Evolutionary conservation across 1,284 basidiomycete genomes (phyloP).

Genomic region (Thelephora terrestris): DNA sequence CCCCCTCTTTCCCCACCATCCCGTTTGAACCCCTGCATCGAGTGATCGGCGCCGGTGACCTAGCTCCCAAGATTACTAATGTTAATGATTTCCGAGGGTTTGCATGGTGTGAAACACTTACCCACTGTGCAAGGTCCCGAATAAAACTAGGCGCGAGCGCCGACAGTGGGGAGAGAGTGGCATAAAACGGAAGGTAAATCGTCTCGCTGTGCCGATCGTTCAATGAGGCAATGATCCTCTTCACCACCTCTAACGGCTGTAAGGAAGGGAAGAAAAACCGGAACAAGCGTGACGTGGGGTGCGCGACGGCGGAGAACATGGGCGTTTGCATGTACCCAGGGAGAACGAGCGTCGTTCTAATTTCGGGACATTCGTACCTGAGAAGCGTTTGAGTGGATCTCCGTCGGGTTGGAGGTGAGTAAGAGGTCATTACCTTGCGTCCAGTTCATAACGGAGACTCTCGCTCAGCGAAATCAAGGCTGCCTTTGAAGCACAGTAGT

Average conservation of each 20-base stretch:
- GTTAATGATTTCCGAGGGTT: neutral
- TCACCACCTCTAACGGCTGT: constrained; percentile 65
- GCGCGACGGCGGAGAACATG: constrained; percentile 54
- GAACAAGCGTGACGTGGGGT: constrained; percentile 43
- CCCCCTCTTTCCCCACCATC: neutral
- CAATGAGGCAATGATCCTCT: constrained; percentile 68
- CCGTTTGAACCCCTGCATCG: neutral
- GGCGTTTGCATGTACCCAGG: constrained; percentile 69
- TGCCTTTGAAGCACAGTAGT: constrained; percentile 85
- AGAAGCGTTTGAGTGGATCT: constrained; percentile 4
- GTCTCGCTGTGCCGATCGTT: constrained; percentile 68
- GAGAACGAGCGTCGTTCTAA: constrained; percentile 75
- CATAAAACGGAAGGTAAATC: constrained; percentile 68
- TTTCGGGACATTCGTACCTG: constrained; percentile 61
- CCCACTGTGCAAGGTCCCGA: constrained; percentile 64
- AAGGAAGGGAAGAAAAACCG: constrained; percentile 71
- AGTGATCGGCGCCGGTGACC: constrained; percentile 25
- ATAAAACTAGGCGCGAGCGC: constrained; percentile 58
- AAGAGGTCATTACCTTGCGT: constrained; percentile 41
- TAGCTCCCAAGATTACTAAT: constrained; percentile 6
- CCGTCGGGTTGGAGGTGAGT: constrained; percentile 5
- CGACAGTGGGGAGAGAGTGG: constrained; percentile 46
- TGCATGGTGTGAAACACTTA: constrained; percentile 23
- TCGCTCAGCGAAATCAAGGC: constrained; percentile 70
- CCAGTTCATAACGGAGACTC: constrained; percentile 76